These are phyloP conservation scores for Bryoglossum gracile DNA, from an alignment of 495 filamentous ascomycete species.

Conservation along the genomic window DNA sequence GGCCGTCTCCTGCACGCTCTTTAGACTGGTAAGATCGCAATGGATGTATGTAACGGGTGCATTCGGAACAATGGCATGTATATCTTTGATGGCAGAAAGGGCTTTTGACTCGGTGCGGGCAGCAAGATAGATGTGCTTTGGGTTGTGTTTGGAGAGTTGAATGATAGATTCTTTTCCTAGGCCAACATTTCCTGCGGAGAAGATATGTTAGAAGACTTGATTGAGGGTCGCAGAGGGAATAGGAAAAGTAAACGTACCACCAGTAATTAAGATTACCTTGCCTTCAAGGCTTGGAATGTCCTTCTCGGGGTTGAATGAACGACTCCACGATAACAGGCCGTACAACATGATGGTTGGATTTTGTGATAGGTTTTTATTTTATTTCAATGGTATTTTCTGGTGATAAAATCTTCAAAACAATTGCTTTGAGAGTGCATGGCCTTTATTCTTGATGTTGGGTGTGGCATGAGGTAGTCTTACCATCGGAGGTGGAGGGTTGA, in stretches of 20 bases:
- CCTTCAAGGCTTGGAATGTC: constrained; percentile 51
- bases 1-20: constrained; percentile 16
- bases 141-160: constrained; percentile 53
- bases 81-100: constrained; percentile 39
- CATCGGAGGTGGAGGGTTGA: too few species aligned
- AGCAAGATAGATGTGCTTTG: constrained; percentile 54
- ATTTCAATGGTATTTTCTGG: too few species aligned
- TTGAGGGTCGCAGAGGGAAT: neutral
- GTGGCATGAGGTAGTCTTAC: too few species aligned
- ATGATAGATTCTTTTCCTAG: constrained; percentile 59
- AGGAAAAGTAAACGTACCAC: constrained; percentile 33
- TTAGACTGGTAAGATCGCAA: constrained; percentile 22
- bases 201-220: neutral
- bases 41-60: constrained; percentile 17
- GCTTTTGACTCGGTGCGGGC: constrained; percentile 50
- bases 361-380: too few species aligned
- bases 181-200: constrained; percentile 50
- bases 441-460: too few species aligned
- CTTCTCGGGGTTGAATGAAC: constrained; percentile 41
- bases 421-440: too few species aligned
- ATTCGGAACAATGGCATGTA: constrained; percentile 35
- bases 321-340: neutral
- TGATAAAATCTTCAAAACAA: too few species aligned
- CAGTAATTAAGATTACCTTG: constrained; percentile 57
- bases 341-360: constrained; percentile 14